Evolutionary conservation across 73 alveolate genomes (phyloP), one percentile per base, ranked within the genome.

Genomic region (Tetrahymena malaccensis): DNA sequence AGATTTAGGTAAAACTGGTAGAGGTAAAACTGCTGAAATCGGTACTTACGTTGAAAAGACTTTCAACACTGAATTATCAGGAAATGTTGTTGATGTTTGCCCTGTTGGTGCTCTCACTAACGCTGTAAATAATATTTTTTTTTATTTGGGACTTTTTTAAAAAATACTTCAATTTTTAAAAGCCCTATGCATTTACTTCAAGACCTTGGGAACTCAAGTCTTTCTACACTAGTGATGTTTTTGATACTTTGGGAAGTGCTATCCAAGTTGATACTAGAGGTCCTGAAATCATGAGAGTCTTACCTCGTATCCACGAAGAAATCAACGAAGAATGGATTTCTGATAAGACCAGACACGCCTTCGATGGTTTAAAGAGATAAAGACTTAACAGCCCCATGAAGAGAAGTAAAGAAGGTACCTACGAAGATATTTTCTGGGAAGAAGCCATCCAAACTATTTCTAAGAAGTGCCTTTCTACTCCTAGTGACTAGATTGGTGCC

Each of bases 71-170:
- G 99, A 98, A 94, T 97, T 98, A 43, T 97, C 99, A 22, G 99
- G 98, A 11, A 98, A 98, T 94, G 97, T 97, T 22, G 99, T 96
- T 55, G 99, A 98, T 96, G 96, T 98, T 35, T 98, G 99, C 97
- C 99, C 99, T 33, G 99, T 98, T 50, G 99, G 99, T 35, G 99
- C 99, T 40, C 96, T 98, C 27, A 97, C 98, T 55, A 97, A 98
- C 94, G 96, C 93, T 34, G 96, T 94, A 94, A 31, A 70, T 8
- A 25, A 4, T 35, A 35, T 35, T 35, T 6, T 35, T 35, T 35
- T 2, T 35, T 4, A 35, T 35, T 35, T 35, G 6, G 6, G 43
- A 6, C 2, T 35, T 35, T 35, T 6, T 35, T 35, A 35, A 35
- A 4, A 35, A 35, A 4, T 35, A 4, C 43, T 4, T 4, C 6